Evolutionary conservation across 768 basidiomycete species (phyloP).

Genomic region (Saitozyma sp.): DNA sequence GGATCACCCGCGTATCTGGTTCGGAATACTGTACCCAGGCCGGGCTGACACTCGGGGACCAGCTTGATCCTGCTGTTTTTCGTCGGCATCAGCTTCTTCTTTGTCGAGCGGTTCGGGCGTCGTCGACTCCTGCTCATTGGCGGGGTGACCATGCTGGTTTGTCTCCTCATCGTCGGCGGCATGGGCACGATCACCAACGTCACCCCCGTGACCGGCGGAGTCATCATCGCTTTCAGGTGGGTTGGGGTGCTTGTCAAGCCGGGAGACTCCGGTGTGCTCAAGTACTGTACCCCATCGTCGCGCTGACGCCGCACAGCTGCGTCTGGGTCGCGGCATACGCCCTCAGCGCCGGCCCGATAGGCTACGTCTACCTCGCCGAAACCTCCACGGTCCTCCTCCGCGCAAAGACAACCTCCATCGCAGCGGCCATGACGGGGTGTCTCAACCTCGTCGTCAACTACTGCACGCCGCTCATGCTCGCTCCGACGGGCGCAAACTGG

Average conservation of each 20-base stretch:
- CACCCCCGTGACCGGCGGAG: not conserved
- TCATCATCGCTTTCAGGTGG: conserved; percentile 5
- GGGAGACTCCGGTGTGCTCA: conserved; percentile 1
- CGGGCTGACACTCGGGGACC: not conserved
- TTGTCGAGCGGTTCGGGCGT: conserved; percentile 73
- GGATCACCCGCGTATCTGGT: too few species aligned
- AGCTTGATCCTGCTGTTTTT: conserved; percentile 5
- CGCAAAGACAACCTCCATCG: conserved; percentile 19
- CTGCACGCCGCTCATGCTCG: conserved; percentile 11
- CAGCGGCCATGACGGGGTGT: conserved; percentile 4
- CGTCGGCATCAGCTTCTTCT: conserved; percentile 61
- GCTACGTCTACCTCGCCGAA: conserved; percentile 18
- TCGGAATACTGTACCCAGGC: too few species aligned
- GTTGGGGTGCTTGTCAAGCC: not conserved
- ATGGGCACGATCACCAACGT: not conserved
- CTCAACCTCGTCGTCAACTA: conserved; percentile 4
- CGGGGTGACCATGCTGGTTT: conserved; percentile 53
- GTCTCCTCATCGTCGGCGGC: conserved; percentile 5
- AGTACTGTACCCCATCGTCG: too few species aligned
- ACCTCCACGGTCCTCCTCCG: conserved; percentile 15
- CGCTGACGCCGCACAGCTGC: not conserved
- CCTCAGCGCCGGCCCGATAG: conserved; percentile 15
- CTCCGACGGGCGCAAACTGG: not conserved
- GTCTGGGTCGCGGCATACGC: conserved; percentile 11
- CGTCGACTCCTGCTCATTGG: conserved; percentile 66